These are phyloP conservation scores for Eucalyptus coolabah DNA, from an alignment of 345 rosid species.

Conservation along the genomic window DNA sequence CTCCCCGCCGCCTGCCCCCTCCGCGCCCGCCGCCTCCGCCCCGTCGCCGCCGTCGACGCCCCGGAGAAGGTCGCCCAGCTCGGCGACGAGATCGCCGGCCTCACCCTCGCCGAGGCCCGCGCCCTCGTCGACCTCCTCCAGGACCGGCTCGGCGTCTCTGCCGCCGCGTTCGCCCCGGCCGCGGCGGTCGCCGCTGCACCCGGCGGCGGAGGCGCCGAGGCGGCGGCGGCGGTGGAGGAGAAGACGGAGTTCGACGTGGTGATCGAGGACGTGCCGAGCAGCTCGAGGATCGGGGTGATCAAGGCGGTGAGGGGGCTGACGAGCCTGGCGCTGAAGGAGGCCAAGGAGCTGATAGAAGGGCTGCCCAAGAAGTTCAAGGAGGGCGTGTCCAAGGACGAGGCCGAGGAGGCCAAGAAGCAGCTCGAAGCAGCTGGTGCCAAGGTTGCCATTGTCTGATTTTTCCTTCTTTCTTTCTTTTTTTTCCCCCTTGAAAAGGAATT, in stretches of 20 bases:
- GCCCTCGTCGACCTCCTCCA: conserved; percentile 69
- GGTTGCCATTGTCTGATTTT: conserved; percentile 29
- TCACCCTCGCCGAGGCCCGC: conserved; percentile 75
- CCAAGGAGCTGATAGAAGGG: conserved; percentile 78
- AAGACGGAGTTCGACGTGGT: conserved; percentile 78
- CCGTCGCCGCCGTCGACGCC: conserved; percentile 45
- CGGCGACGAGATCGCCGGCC: conserved; percentile 45
- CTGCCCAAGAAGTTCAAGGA: conserved; percentile 87
- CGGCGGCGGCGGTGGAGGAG: conserved; percentile 27
- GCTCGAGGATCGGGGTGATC: conserved; percentile 64
- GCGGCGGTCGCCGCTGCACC: conserved; percentile 35
- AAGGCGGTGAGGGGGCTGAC: conserved; percentile 72
- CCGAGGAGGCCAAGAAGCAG: conserved; percentile 78
- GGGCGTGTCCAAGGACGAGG: conserved; percentile 66
- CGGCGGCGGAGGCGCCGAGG: conserved; percentile 7
- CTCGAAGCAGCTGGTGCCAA: conserved; percentile 88
- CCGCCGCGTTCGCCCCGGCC: conserved; percentile 59
- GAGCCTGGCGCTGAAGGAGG: conserved; percentile 79
- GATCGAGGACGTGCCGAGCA: conserved; percentile 71
- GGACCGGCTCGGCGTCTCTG: conserved; percentile 77
- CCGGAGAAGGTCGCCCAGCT: conserved; percentile 69
- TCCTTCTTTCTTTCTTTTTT: background rate
- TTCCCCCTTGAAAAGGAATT: background rate
- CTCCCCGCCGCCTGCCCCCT: conserved; percentile 4
- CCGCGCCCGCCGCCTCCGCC: conserved; percentile 40